phyloP scores from a whole-genome alignment of 2,329 filamentous ascomycete genomes.

The Thelonectria discophora region DNA sequence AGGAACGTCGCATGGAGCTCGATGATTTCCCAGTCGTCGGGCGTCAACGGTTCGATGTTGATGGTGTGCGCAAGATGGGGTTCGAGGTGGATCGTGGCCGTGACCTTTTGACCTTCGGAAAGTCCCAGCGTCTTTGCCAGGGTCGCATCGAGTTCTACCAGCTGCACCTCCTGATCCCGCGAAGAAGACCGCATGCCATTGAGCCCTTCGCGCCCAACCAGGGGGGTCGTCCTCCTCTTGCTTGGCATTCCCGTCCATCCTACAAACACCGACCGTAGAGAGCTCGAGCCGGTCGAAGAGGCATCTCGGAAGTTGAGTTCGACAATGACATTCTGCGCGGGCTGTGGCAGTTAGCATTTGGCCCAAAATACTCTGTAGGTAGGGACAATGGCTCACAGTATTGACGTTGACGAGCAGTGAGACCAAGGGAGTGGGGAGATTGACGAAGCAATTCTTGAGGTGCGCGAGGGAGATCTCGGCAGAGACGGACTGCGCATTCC shows the following conservation, averaged over 20 bases:
- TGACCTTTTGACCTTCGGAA: constrained; percentile 82
- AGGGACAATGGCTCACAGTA: constrained; percentile 67
- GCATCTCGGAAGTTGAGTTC: constrained; percentile 78
- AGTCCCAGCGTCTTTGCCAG: constrained; percentile 82
- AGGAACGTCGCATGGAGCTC: constrained; percentile 96
- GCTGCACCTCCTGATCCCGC: constrained; percentile 78
- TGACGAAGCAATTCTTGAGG: constrained; percentile 94
- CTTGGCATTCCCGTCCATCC: constrained; percentile 99
- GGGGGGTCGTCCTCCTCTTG: constrained; percentile 79
- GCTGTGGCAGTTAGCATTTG: constrained; percentile 58
- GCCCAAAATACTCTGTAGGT: background rate
- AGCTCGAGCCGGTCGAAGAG: constrained; percentile 57
- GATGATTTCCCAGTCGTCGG: constrained; percentile 98
- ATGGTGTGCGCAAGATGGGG: constrained; percentile 92
- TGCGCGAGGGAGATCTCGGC: constrained; percentile 88
- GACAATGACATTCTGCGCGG: constrained; percentile 95
- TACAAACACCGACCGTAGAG: constrained; percentile 77
- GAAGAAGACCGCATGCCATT: constrained; percentile 64
- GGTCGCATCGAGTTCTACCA: constrained; percentile 88
- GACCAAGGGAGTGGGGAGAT: constrained; percentile 86
- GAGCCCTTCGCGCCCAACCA: constrained; percentile 79
- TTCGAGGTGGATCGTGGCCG: constrained; percentile 79
- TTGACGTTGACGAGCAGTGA: constrained; percentile 88
- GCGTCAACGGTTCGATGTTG: constrained; percentile 94
- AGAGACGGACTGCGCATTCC: constrained; percentile 69